Evolutionary conservation across 1,284 basidiomycete species (phyloP).

Genomic region (Sanghuangporus baumii): DNA sequence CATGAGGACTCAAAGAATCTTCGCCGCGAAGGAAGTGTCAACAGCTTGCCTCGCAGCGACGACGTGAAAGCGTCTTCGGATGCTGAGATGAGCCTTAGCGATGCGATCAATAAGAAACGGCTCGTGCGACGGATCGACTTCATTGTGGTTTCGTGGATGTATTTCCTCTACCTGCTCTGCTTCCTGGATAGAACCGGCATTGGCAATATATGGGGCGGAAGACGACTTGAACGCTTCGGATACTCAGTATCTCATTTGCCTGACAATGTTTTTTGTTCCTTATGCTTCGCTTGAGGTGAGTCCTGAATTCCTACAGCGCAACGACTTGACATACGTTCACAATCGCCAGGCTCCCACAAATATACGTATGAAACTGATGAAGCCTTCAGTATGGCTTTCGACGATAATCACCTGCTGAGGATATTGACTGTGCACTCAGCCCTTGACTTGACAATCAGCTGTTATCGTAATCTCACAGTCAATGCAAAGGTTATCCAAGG

Average conservation of each 20-base stretch:
- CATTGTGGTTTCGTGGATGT: constrained; percentile 61
- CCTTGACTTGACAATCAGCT: constrained; percentile 15
- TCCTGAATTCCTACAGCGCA: constrained; percentile 1
- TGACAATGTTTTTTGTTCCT: constrained; percentile 63
- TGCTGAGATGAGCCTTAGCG: background rate
- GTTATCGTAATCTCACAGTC: background rate
- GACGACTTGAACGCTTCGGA: constrained; percentile 50
- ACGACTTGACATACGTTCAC: too few species aligned
- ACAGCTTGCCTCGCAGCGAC: too few species aligned
- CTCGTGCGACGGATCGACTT: constrained; percentile 61
- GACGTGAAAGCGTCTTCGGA: too few species aligned
- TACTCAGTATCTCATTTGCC: constrained; percentile 55
- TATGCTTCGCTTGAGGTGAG: constrained; percentile 54
- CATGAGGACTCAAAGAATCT: too few species aligned
- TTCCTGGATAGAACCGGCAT: constrained; percentile 78
- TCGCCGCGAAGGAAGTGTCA: too few species aligned
- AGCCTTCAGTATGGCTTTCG: constrained; percentile 61
- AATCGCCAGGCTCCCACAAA: constrained; percentile 55
- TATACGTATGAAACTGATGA: constrained; percentile 61
- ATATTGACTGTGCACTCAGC: constrained; percentile 52
- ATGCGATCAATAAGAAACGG: constrained; percentile 53
- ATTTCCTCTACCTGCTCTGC: constrained; percentile 68
- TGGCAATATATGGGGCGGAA: constrained; percentile 63
- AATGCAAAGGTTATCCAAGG: constrained; percentile 57
- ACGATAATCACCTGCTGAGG: constrained; percentile 56